A percentile compares a stretch with the other conserved stretches of the same genome.
phyloP scores from a whole-genome alignment of 1,284 basidiomycete genomes.

The Schizopora paradoxa region DNA sequence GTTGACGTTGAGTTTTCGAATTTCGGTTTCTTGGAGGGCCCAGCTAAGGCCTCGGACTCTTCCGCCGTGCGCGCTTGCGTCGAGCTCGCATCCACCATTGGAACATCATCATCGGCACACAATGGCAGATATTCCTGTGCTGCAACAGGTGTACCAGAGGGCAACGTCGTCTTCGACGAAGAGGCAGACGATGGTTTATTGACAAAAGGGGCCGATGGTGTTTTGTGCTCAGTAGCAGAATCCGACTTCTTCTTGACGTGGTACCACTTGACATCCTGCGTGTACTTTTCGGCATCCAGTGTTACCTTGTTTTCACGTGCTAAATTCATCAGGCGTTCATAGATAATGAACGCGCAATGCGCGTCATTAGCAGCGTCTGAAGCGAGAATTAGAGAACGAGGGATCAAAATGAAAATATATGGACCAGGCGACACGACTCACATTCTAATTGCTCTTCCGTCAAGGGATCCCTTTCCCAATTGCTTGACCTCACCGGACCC shows the following conservation, averaged over 20 bases:
- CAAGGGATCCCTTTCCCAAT: slow-evolving; percentile 49
- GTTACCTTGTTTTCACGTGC: slow-evolving; percentile 27
- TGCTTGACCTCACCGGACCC: slow-evolving; percentile 44
- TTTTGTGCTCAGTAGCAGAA: slow-evolving; percentile 1
- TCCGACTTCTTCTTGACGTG: slow-evolving; percentile 6
- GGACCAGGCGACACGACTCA: slow-evolving; percentile 26
- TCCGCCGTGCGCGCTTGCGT: too few species aligned
- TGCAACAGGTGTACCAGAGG: too few species aligned
- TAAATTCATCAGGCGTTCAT: slow-evolving; percentile 36
- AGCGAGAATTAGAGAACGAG: not conserved
- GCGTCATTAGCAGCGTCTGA: slow-evolving; percentile 60
- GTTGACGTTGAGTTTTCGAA: not conserved
- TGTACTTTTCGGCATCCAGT: slow-evolving; percentile 29
- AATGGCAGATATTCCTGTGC: not conserved
- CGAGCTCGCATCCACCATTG: not conserved
- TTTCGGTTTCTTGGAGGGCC: not conserved
- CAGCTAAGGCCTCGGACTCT: not conserved
- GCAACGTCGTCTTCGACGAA: too few species aligned
- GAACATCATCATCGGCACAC: not conserved
- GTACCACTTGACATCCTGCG: slow-evolving; percentile 15
- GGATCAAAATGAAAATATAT: not conserved
- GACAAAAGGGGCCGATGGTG: not conserved
- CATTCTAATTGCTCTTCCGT: slow-evolving; percentile 42
- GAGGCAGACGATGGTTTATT: slow-evolving; percentile 2
- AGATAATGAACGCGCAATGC: slow-evolving; percentile 47